Evolutionary conservation across 2,329 filamentous ascomycete genomes (phyloP).

Genomic region (Cladosporium oxysporum): DNA sequence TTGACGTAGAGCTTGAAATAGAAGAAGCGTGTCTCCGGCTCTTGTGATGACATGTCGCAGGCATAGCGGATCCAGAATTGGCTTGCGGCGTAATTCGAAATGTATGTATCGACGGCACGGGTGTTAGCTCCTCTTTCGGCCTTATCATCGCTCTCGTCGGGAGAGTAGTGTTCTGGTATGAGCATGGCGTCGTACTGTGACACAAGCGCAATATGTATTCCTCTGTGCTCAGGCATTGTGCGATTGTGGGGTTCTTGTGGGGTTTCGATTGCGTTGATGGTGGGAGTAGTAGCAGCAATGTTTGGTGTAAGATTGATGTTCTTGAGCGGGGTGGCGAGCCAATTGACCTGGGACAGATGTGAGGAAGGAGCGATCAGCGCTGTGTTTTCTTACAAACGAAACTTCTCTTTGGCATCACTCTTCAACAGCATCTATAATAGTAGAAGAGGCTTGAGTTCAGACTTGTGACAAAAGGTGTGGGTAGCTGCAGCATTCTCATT

Average conservation of each 20-base stretch:
- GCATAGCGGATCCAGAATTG: constrained; percentile 50
- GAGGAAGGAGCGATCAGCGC: background rate
- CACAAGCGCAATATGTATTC: constrained; percentile 43
- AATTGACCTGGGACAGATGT: background rate
- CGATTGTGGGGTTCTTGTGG: background rate
- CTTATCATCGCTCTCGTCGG: constrained; percentile 18
- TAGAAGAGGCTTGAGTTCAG: background rate
- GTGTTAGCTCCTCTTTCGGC: background rate
- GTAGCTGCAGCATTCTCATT: background rate
- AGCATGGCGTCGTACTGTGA: constrained; percentile 44
- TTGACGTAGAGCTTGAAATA: constrained; percentile 52
- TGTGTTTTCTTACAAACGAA: background rate
- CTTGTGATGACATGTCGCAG: constrained; percentile 31
- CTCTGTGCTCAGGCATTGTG: constrained; percentile 39
- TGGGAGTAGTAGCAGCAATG: background rate
- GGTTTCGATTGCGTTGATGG: background rate
- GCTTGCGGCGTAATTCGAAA: constrained; percentile 39
- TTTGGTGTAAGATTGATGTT: background rate
- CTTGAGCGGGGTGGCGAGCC: background rate
- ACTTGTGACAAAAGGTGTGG: background rate
- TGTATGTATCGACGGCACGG: constrained; percentile 32
- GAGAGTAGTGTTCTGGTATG: constrained; percentile 24
- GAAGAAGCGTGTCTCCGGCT: constrained; percentile 32
- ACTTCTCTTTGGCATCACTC: background rate
- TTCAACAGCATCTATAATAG: background rate